phyloP scores from a whole-genome alignment of 371 early-diverging fungal species.

The Catenaria anguillulae region DNA sequence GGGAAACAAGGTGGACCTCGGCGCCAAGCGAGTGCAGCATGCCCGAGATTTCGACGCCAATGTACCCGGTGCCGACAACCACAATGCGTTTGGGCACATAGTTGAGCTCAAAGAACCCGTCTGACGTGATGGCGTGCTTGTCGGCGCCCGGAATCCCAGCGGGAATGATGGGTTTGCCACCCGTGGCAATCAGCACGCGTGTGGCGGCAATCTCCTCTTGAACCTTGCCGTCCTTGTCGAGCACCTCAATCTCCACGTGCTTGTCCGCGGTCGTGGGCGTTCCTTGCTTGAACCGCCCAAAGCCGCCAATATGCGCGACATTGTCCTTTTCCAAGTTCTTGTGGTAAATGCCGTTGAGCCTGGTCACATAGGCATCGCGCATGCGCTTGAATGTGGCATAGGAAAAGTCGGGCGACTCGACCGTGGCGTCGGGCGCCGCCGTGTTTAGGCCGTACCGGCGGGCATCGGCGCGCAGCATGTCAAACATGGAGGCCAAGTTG shows the following conservation, averaged over 20 bases:
- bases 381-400: constrained; percentile 53
- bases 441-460: constrained; percentile 73
- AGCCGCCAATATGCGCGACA: constrained; percentile 67
- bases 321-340: constrained; percentile 72
- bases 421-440: constrained; percentile 5
- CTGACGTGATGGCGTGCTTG: constrained; percentile 75
- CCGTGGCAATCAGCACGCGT: constrained; percentile 82
- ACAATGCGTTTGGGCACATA: constrained; percentile 80
- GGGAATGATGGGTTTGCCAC: constrained; percentile 58
- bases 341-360: constrained; percentile 91
- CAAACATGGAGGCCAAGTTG: constrained; percentile 73
- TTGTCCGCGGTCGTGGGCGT: constrained; percentile 30
- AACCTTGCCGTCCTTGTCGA: neutral
- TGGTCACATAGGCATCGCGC: constrained; percentile 88
- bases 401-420: neutral
- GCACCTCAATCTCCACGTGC: constrained; percentile 4
- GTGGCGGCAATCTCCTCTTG: constrained; percentile 15
- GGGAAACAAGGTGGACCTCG: constrained; percentile 72
- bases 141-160: constrained; percentile 49
- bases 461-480: constrained; percentile 64
- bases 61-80: constrained; percentile 80
- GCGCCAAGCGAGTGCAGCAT: constrained; percentile 70
- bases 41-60: constrained; percentile 92
- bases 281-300: constrained; percentile 64
- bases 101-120: constrained; percentile 92